Evolutionary conservation across 768 basidiomycete genomes (phyloP), one percentile per base, ranked within the genome.

Genomic region (Amanita jacksonii): DNA sequence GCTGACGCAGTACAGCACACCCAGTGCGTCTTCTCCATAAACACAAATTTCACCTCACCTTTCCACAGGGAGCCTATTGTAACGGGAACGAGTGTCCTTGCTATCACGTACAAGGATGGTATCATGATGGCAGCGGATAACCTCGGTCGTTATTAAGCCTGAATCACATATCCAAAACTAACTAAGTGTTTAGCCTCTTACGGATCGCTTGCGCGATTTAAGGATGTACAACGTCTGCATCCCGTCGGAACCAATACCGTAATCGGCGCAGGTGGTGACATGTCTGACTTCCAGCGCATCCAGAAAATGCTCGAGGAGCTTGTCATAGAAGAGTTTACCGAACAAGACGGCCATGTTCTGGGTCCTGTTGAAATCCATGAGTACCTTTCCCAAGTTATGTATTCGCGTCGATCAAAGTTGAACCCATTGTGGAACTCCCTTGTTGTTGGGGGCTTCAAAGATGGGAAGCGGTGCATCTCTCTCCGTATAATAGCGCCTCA

Each of bases 61-160:
- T 9, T 33, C 10, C 33, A 19, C 34, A 91, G 88, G 56, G 85
- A 92, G 55, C 96, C 96, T 8, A 81, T 98, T 48, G 90, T 97
- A 7, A 98, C 94, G 0, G 96, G 94, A 46, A 93, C 94, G n/a
- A 88, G 85, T 45, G 91, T 99, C 4, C 74, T 99, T 25, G 96
- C 85, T 2, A 71, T 99, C 63, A 87, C 88, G 64, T 98, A 76
- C 74, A 91, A 93, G 63, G 91, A 89, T 55, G 96, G 96, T 7
- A 78, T 99, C 51, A 94, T 99, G 88, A 81, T 99, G 73, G 92
- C 96, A 23, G 92, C 96, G 28, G 96, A 99, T 70, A 97, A 85
- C 56, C 83, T 98, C 40, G 93, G 93, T 93, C 49, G 44, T 76
- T 61, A 31, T 46, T 24, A 8, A 15, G 19, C 36, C 31, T 27